phyloP scores from a whole-genome alignment of 169 alveolate genomes.

The Eimeria zaria region DNA sequence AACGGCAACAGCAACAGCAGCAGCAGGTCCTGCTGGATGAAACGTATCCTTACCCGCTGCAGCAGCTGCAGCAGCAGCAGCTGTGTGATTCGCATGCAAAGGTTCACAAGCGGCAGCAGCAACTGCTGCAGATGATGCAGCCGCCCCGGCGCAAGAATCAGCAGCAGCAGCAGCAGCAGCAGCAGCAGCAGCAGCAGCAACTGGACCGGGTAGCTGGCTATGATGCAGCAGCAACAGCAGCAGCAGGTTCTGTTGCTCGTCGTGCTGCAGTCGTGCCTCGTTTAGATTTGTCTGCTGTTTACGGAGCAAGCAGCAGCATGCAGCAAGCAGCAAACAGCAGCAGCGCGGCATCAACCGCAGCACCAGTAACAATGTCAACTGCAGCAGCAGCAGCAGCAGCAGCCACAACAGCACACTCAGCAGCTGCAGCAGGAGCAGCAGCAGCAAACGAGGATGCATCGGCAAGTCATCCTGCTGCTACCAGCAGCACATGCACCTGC shows the following conservation, averaged over 20 bases:
- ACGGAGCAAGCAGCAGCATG: not conserved
- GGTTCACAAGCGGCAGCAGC: not conserved
- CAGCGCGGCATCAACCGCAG: no score
- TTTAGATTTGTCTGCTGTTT: conserved; percentile 9
- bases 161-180: conserved; percentile 58
- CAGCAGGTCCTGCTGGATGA: conserved; percentile 6
- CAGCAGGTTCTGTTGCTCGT: not conserved
- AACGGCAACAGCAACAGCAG: no score
- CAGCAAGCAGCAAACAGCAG: not conserved
- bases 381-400: conserved; percentile 22
- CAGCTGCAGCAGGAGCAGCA: conserved; percentile 39
- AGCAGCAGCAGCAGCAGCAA: conserved; percentile 14
- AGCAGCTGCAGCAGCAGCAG: conserved; percentile 19
- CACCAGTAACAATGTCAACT: not conserved
- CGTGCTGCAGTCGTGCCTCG: conserved; percentile 34
- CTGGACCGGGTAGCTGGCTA: no score
- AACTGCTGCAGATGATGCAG: not conserved
- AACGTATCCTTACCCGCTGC: not conserved
- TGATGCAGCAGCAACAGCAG: no score
- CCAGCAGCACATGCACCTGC: not conserved
- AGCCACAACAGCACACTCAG: no score
- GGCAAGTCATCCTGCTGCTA: not conserved
- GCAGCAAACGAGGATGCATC: conserved; percentile 5
- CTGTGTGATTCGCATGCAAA: not conserved
- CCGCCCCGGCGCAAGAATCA: not conserved